A percentile compares a stretch with the other conserved stretches of the same genome.
Conservation (phyloP, 768 basidiomycete genomes). For the Amanita muscaria region DNA sequence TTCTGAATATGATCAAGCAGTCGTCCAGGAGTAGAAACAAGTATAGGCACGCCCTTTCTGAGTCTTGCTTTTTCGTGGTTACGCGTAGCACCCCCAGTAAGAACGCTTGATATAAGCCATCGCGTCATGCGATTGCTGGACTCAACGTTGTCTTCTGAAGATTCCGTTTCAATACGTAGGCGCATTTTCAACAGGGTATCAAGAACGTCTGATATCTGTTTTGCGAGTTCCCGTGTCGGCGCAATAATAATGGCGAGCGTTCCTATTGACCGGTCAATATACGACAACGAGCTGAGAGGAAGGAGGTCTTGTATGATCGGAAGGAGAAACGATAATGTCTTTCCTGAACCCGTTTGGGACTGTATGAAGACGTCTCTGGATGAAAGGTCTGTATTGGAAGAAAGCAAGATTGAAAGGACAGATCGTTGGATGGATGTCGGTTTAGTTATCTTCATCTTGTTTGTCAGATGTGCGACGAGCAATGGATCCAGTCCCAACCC, state of each 20-base stretch:
- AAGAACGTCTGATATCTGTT: constrained; percentile 95
- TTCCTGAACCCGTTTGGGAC: constrained; percentile 95
- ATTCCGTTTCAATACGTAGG: constrained; percentile 48
- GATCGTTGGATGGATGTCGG: constrained; percentile 89
- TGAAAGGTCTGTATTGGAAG: constrained; percentile 23
- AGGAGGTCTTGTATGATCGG: constrained; percentile 94
- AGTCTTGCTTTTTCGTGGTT: constrained; percentile 94
- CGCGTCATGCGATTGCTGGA: constrained; percentile 48
- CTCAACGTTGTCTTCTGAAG: constrained; percentile 39
- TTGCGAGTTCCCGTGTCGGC: constrained; percentile 92
- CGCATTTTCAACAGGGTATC: constrained; percentile 73
- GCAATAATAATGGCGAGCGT: constrained; percentile 92
- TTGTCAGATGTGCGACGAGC: constrained; percentile 64
- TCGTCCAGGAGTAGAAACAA: constrained; percentile 93
- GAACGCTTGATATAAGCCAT: constrained; percentile 88
- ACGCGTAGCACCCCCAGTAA: constrained; percentile 90
- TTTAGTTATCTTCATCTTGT: constrained; percentile 73
- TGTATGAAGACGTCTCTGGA: constrained; percentile 85
- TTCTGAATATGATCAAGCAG: constrained; percentile 95
- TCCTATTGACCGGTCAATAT: constrained; percentile 90
- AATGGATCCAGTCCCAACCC: constrained; percentile 81
- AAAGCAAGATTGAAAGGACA: constrained; percentile 48
- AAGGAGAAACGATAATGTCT: constrained; percentile 87
- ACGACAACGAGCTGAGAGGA: constrained; percentile 80
- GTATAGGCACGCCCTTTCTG: constrained; percentile 89